Base-by-base conservation (phyloP, 1,284 basidiomycete genomes). In the Phellopilus nigrolimitatus region DNA sequence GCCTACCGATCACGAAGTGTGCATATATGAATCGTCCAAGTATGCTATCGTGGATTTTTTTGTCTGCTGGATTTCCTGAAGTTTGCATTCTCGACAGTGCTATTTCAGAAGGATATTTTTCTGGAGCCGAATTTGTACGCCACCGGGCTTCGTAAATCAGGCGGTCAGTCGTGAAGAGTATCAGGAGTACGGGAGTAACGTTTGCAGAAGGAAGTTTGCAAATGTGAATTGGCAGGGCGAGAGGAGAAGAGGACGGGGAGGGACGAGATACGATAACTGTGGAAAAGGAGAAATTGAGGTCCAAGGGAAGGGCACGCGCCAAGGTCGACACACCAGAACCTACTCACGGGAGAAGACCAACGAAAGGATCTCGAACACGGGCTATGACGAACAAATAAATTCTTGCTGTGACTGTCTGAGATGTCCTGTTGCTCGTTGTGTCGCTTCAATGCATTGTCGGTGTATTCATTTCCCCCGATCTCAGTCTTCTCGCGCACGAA, bases 101-200 rank as follows among this genome's bases (percentile, higher is more conserved):
- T n/a, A 75, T 84, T 57, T 76, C 78, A 49, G 84, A 85, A 65
- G 79, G 81, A 0, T 93, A 88, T 67, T 71, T 73, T 50, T 78
- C 86, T 34, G 88, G 88, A 0, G 66, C 78, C 49, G 68, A 72
- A 7, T 79, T 91, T 57, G 78, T 81, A 19, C 40, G 44, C 36
- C 68, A 66, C 45, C 72, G 71, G 70, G 72, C 50, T 82, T 86
- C 60, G 55, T 68, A 1, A 68, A 74, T 39, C 67, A 70, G 46
- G 70, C 75, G 10, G 79, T 94, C 58, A 90, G 89, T 2, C 73
- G 86, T 33, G 79, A 78, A 46, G 91, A 95, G 63, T 95, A 93
- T 68, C 71, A 80, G 49, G 92, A 95, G 67, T 77, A 75, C 56
- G 92, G 92, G 30, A 84, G 80, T 58, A 79, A 73, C 53, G 85